phyloP scores from a whole-genome alignment of 83 land plant genomes.

The Isoetes engelmannii region DNA sequence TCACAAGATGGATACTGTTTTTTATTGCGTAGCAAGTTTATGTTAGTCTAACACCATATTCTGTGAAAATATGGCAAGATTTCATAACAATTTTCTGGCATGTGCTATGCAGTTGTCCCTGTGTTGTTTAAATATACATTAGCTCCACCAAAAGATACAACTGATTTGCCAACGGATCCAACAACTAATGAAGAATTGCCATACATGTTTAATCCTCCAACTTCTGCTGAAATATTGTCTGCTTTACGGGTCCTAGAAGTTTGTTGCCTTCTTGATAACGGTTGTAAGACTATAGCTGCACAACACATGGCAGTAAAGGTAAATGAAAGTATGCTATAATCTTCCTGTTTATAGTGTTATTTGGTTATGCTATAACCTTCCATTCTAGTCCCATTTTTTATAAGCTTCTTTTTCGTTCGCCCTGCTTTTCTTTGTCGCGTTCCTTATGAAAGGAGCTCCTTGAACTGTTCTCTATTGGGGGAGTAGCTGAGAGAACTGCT shows the following conservation, averaged over 20 bases:
- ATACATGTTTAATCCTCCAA: conserved; percentile 63
- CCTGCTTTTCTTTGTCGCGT: not conserved
- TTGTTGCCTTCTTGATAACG: conserved; percentile 72
- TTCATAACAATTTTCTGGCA: no score
- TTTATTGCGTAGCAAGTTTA: no score
- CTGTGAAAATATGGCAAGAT: no score
- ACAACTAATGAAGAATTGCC: conserved; percentile 42
- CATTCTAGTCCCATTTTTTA: not conserved
- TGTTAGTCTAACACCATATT: no score
- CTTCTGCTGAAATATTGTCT: conserved; percentile 69
- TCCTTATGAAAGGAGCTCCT: conserved; percentile 45
- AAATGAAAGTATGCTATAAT: conserved; percentile 7
- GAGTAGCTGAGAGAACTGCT: conserved; percentile 55
- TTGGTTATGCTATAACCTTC: not conserved
- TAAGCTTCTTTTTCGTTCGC: not conserved
- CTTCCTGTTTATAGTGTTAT: not conserved
- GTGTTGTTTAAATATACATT: conserved; percentile 66
- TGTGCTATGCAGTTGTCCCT: conserved; percentile 95
- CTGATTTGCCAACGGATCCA: conserved; percentile 31
- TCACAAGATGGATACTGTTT: no score
- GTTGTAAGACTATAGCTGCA: conserved; percentile 53
- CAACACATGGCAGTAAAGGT: conserved; percentile 62
- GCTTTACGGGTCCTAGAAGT: conserved; percentile 88
- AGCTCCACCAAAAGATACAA: conserved; percentile 38
- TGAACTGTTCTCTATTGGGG: conserved; percentile 58